A percentile compares a stretch with the other conserved stretches of the same genome.
Conservation (phyloP, 108 stramenopile genomes). For the Hondaea fermentalgiana region DNA sequence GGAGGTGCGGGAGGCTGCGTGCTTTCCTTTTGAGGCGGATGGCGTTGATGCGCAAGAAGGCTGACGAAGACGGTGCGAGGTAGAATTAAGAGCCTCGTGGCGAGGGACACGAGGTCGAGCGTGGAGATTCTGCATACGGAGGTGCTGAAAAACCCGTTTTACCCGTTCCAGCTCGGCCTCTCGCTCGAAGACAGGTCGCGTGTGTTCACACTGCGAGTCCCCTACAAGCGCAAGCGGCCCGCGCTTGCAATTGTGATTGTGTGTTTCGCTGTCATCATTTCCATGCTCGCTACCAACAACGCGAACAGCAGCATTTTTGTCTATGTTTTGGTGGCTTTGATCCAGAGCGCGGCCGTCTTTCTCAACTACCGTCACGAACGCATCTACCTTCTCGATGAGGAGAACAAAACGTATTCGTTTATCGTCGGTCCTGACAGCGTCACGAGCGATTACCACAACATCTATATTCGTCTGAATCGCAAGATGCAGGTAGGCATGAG, state of each 20-base stretch:
- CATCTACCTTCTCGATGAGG: neutral
- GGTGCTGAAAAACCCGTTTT: neutral
- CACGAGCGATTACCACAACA: neutral
- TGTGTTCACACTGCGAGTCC: neutral
- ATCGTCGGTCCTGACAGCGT: neutral
- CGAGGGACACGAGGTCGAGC: neutral
- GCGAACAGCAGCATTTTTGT: neutral
- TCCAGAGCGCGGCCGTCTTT: neutral
- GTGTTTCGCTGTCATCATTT: neutral
- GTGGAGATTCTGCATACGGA: neutral
- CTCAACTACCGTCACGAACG: neutral
- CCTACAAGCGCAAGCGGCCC: neutral
- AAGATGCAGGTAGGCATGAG: neutral
- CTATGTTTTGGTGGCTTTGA: neutral
- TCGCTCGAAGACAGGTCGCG: neutral
- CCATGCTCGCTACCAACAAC: neutral
- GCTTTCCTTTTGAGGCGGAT: too few species aligned
- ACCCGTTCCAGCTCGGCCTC: constrained; percentile 1
- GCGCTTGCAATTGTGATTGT: neutral
- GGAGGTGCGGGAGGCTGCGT: too few species aligned
- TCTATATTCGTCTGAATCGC: neutral
- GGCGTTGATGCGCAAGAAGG: too few species aligned
- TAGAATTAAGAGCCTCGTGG: neutral
- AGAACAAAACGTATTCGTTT: neutral
- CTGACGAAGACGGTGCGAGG: too few species aligned